Evolutionary conservation across 2,329 filamentous ascomycete genomes (phyloP).

Genomic region (Dothideomycetidae sp.): DNA sequence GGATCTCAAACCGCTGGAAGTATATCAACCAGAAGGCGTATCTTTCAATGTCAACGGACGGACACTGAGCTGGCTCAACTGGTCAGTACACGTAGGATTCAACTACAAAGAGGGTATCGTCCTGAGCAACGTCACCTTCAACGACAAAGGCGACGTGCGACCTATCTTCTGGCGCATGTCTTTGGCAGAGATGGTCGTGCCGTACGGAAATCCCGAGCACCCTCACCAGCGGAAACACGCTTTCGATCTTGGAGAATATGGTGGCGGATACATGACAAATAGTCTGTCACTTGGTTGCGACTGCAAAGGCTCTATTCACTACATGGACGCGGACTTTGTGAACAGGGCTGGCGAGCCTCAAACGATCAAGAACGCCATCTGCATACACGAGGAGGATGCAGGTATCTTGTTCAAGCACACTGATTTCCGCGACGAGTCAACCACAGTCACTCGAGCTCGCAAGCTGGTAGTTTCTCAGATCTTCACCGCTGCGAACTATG

Average conservation of each 20-base stretch:
- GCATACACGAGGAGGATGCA: conserved; percentile 85
- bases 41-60: conserved; percentile 67
- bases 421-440: conserved; percentile 81
- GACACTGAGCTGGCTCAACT: conserved; percentile 78
- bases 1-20: conserved; percentile 74
- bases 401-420: conserved; percentile 81
- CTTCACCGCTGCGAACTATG: conserved; percentile 92
- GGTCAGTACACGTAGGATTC: conserved; percentile 85
- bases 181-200: conserved; percentile 85
- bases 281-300: conserved; percentile 58
- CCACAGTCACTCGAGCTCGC: conserved; percentile 70
- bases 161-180: conserved; percentile 83
- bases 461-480: conserved; percentile 82
- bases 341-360: conserved; percentile 52
- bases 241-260: conserved; percentile 66
- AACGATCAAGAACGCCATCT: conserved; percentile 85
- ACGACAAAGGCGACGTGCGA: conserved; percentile 61
- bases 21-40: conserved; percentile 77
- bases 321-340: conserved; percentile 77
- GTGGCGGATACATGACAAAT: conserved; percentile 60
- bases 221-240: conserved; percentile 68
- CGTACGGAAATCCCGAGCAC: conserved; percentile 68
- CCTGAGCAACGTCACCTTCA: conserved; percentile 77
- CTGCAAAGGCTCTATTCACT: conserved; percentile 83
- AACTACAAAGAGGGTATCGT: conserved; percentile 90